phyloP scores from a whole-genome alignment of 805 yeast genomes.

The Ogataea pilisensis region DNA sequence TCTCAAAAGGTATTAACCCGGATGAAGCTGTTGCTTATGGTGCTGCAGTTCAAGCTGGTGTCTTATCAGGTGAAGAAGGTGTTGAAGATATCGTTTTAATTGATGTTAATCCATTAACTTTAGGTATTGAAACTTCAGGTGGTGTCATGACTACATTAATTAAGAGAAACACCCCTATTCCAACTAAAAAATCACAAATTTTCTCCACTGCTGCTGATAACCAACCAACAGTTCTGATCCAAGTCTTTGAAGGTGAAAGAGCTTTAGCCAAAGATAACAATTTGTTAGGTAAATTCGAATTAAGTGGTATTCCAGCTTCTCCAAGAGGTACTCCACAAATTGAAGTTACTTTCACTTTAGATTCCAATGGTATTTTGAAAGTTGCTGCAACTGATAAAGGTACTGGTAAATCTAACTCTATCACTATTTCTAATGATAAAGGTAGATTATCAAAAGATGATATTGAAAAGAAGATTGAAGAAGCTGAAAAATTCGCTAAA shows the following conservation, averaged over 20 bases:
- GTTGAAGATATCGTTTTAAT: conserved; percentile 84
- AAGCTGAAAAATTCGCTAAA: conserved; percentile 91
- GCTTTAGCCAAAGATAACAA: conserved; percentile 75
- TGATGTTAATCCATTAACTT: conserved; percentile 90
- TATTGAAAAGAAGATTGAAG: conserved; percentile 96
- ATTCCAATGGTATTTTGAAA: conserved; percentile 71
- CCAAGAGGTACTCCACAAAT: conserved; percentile 81
- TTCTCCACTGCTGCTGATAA: conserved; percentile 96
- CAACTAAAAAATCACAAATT: conserved; percentile 91
- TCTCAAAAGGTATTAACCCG: conserved; percentile 96
- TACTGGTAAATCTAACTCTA: conserved; percentile 49
- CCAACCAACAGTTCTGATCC: conserved; percentile 84
- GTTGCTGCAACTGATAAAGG: conserved; percentile 57
- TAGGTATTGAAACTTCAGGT: conserved; percentile 96
- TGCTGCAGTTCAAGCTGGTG: conserved; percentile 99
- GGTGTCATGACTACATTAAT: conserved; percentile 96
- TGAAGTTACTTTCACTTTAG: conserved; percentile 71
- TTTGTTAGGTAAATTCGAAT: conserved; percentile 67
- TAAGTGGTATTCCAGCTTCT: conserved; percentile 68
- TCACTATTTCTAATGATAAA: conserved; percentile 43
- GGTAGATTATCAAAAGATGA: conserved; percentile 75
- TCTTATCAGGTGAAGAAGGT: conserved; percentile 91
- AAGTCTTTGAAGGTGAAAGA: conserved; percentile 80
- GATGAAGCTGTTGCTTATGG: conserved; percentile 99
- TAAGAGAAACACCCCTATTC: conserved; percentile 92